Evolutionary conservation across 768 basidiomycete genomes (phyloP), one percentile per base, ranked within the genome.

Genomic region (Panellus pusillus): DNA sequence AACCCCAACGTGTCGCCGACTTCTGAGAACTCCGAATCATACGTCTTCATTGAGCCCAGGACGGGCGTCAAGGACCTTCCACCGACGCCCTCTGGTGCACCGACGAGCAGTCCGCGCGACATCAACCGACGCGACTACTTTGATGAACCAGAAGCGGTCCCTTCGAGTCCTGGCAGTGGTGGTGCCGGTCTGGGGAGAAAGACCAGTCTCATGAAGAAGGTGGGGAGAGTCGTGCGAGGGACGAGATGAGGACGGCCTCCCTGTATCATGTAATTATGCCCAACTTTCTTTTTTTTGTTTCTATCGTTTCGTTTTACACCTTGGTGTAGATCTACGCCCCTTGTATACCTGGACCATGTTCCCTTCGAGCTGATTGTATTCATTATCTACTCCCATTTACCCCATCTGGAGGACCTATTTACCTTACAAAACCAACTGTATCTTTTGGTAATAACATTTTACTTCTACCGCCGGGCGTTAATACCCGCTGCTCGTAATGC

Each of bases 151-250:
- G 67, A 65, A 27, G 52, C 62, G 60, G 49, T 60, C 62, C 48
- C 58, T 41, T 28, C 43, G 13, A 69, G 71, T 5, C 71, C 78
- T 9, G 72, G 79, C 11, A 72, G 70, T 36, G 73, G 75, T 24
- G 24, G 24, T 24, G 24, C 24, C 24, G 24, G 24, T 19, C 76
- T 92, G 1, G 84, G 83, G 42, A 78, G 90, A 64, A 91, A 84
- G 78, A 78, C 86, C 1, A 90, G 88, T 65, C 71, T 92, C 54
- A 79, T 91, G 76, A 87, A 86, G 80, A 91, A 87, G 67, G 81
- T 91, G 50, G 86, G 86, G 59, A 79, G 80, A 40, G 90, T 78
- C 6, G 87, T 90, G 46, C 82, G 85, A 54, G 81, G 83, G 4
- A 74, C 74, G 56, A 73, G 72, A 65, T 74, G 66, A 63, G 65